Evolutionary conservation across 169 alveolate genomes (phyloP), one percentile per base, ranked within the genome.

Genomic region (Babesia ovis): DNA sequence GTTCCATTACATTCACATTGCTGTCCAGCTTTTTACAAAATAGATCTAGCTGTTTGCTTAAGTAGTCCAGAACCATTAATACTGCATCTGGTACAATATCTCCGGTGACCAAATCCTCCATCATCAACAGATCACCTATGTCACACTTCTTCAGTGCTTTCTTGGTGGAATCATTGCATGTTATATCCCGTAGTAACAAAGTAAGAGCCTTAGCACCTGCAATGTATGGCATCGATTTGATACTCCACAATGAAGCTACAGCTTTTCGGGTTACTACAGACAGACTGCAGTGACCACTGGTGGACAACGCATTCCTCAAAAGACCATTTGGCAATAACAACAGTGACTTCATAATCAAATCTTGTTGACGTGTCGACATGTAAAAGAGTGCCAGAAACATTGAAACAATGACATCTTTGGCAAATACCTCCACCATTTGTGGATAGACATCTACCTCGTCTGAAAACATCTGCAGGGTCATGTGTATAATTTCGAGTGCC

Each of bases 311-410:
- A 16, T 35, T 23, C 1, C 62, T 18, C 37, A 64, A 18, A 23
- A 34, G 1, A 25, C 62, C 29, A 12, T 41, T 14, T 0, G 64
- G 74, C 22, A 64, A 25, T 20, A 64, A 0, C 35, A 32, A 48
- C 2, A 64, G 61, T 1, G 41, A 27, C 51, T 64, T 64, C 51
- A 64, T n/a, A 4, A 64, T 64, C 53, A 64, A 34, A 2, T 64
- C 74, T 61, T 64, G 74, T 48, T 64, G 74, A 14, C 62, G 31
- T 6, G 74, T 64, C 25, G 74, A 64, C 59, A 64, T 64, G 74
- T 64, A 64, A 42, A 64, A 64, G 27, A 64, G 61, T 1, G 74
- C 59, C 62, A 48, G 41, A 50, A 27, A 64, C 34, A 64, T 20
- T 20, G 74, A 48, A 23, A 29, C 62, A 6, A 64, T 50, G 1